Base-by-base conservation (phyloP, 106 monocot species). In the Agapanthus africanus region DNA sequence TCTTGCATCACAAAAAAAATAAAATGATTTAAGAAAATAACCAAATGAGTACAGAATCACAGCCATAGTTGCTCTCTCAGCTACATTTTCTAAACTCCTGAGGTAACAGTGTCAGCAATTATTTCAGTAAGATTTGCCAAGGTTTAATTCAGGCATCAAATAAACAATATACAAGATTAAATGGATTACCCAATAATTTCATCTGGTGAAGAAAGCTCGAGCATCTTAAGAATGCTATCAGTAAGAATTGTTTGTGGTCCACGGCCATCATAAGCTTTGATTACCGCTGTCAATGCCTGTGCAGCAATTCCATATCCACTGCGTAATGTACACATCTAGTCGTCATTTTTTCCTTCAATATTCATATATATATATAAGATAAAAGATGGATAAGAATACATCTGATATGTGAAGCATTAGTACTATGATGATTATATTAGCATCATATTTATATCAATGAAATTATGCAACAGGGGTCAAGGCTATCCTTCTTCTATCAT, bases 261-360 rank as follows among this genome's bases (percentile, higher is more conserved):
- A 70, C 99, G 99, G 14, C 99, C 99, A 78, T 99, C 99, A 83
- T 90, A 66, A 56, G 92, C 92, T 76, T 57, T 87, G 31, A 99
- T 74, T 30, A 99, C 80, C 56, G 99, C 99, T 62, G 99, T 99
- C 79, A 99, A 76, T 71, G 92, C 99, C 63, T 85, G 99, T 69
- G 89, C 80, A 79, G 90, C 89, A 79, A 99, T 99, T 63, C 99
- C 99, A 85, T 90, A 90, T 64, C 99, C 99, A 81, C 99, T 99
- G 99, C 84, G 79, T 71, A 80, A 47, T 56, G 26, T 16, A 56
- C 26, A 56, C 56, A 38, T 63, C 6, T 28, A 31, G 31, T 61
- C 16, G 2, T 10, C 28, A 28, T 28, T 28, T 30, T 56, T 56
- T 56, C 31, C 56, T 56, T 56, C 28, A 11, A 56, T 56, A 56